Base-by-base conservation (phyloP, 208 protist species). In the Trypanosoma melophagium region DNA sequence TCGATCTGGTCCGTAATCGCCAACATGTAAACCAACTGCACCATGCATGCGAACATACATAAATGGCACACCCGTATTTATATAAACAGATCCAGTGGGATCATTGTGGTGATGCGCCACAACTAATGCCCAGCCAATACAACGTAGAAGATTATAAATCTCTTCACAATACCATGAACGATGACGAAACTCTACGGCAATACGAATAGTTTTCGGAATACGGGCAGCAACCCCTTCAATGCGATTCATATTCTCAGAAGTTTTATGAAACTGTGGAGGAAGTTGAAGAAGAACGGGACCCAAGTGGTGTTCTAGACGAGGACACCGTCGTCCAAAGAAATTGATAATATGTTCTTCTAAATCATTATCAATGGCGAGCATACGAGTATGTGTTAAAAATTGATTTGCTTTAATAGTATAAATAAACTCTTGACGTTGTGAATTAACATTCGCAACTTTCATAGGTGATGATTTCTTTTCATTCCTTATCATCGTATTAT, bases 381-480 rank as follows among this genome's bases (percentile, higher is more conserved):
- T 79, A 64, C 81, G 83, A 28, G 60, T 76, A 66, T 93, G 87
- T 8, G 87, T 93, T n/a, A 93, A 74, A 12, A 79, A 69, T 52
- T 77, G 79, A 76, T 93, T 93, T 13, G 87, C 87, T 47, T 93
- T 93, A 45, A 93, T 71, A 21, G 84, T 83, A 69, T 77, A 90
- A 13, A 89, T 47, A 57, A 93, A 93, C 14, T 65, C 73, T 8
- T 16, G 31, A 0, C 60, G 40, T 5, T 69, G 13, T 41, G 53
- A 9, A 60, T 44, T 12, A 31, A 1, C 17, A 8, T 55, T 35
- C 28, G 5, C 28, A 7, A 7, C 28, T 7, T 66, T 31, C 31
- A 22, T 31, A 28, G 8, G 28, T 66, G 13, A 44, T 44, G n/a
- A 14, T 22, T 55, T 35, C 1, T 35, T 35, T 5, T 35, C 28